A percentile compares a stretch with the other conserved stretches of the same genome.
These are phyloP conservation scores for Davidsoniella neocaledoniae DNA, from an alignment of 2,329 filamentous ascomycete genomes.

Conservation along the genomic window DNA sequence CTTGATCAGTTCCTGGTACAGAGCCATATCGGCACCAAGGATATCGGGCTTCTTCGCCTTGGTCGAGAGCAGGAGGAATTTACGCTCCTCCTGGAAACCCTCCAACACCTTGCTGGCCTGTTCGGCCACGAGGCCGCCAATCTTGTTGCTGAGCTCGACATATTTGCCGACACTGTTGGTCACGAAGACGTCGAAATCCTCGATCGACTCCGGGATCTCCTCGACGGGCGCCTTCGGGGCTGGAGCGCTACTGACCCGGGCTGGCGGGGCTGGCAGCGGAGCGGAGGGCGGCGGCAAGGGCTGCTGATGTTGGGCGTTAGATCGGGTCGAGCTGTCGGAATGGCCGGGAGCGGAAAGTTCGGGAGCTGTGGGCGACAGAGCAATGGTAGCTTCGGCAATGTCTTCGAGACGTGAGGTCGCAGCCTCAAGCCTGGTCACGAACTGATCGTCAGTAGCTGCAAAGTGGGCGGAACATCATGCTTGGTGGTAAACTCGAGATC, in stretches of 20 bases:
- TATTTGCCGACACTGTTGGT: constrained; percentile 58
- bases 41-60: constrained; percentile 85
- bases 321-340: constrained; percentile 1
- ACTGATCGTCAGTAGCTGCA: background rate
- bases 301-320: background rate
- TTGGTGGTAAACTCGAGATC: background rate
- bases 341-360: constrained; percentile 17
- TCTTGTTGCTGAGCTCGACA: constrained; percentile 56
- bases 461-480: background rate
- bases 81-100: constrained; percentile 71
- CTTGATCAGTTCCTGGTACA: constrained; percentile 63
- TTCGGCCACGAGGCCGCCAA: constrained; percentile 63
- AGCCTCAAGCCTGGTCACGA: constrained; percentile 63
- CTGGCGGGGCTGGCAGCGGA: constrained; percentile 11
- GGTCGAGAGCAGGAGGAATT: constrained; percentile 72
- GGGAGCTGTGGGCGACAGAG: constrained; percentile 34
- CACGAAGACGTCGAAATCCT: constrained; percentile 75
- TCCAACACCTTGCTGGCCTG: constrained; percentile 46
- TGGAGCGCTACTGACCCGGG: constrained; percentile 26
- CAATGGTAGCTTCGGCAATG: constrained; percentile 63
- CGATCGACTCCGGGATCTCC: constrained; percentile 56
- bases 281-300: constrained; percentile 14
- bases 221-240: constrained; percentile 28
- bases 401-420: constrained; percentile 93
- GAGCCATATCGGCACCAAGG: constrained; percentile 37